Base-by-base conservation (phyloP, 2,329 filamentous ascomycete species). In the Chaetomium globosum region DNA sequence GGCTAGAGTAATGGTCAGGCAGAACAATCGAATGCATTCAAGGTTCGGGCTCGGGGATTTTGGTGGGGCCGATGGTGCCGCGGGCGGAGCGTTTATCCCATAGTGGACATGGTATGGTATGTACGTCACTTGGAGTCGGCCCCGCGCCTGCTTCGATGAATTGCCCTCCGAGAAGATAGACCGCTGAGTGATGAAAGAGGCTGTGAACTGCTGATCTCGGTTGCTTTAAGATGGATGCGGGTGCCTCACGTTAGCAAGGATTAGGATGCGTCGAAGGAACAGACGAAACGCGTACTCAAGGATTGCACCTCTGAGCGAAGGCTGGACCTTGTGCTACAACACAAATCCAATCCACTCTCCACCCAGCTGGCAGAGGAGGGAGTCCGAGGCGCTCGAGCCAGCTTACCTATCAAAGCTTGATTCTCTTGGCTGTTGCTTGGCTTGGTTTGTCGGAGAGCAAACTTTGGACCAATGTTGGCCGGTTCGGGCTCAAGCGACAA, bases 21-120 rank as follows among this genome's bases (percentile, higher is more conserved):
- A 21, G 19, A 43, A 52, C 12, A 28, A 28, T 52, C 49, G 13
- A 28, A 28, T 46, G 65, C 55, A 53, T 54, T 6, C 58, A 58
- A 21, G 12, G 13, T 49, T 46, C 13, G 31, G 51, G 39, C 43
- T 36, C 51, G 57, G 60, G 51, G 36, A 53, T 19, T 54, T 61
- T 43, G 57, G 64, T 56, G 36, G 43, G 63, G 64, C 61, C 49
- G 51, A 23, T 21, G 36, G 52, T 31, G 53, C 12, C 23, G 46
- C 59, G 13, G 52, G 30, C 26, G 36, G 39, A 51, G 54, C 31
- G 23, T 46, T 43, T 63, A 68, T 55, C 39, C 66, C 63, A 68
- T 68, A 13, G 59, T 60, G 39, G 39, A 43, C 39, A 43, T 43
- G 39, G 39, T 43, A 26, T 26, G 26, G 26, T 26, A 26, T 26